Percentiles rank a stretch among this genome's conserved stretches.
Conservation (phyloP, 192 early-diverging fungal species). For the Allomyces macrogynus region DNA sequence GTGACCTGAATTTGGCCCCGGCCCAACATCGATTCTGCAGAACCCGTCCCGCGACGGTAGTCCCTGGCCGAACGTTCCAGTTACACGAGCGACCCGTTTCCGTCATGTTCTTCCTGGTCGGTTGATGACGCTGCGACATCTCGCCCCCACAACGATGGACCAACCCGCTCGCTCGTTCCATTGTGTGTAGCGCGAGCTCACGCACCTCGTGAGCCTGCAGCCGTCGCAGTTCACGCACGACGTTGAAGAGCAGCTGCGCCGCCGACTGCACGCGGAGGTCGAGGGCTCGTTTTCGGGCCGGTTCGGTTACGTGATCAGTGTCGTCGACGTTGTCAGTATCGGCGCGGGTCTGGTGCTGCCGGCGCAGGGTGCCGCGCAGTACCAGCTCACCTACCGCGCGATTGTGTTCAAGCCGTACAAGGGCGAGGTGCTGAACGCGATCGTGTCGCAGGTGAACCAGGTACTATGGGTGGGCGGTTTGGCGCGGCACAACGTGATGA, state of each 20-base stretch:
- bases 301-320: conserved; percentile 80
- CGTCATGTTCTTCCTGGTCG: too few relatives aligned
- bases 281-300: conserved; percentile 85
- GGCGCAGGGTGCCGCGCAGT: conserved; percentile 74
- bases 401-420: conserved; percentile 96
- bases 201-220: conserved; percentile 82
- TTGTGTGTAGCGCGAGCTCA: conserved; percentile 23
- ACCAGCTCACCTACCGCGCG: conserved; percentile 69
- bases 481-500: too few relatives aligned
- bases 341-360: conserved; percentile 65
- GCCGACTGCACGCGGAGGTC: conserved; percentile 78
- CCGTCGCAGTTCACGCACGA: conserved; percentile 78
- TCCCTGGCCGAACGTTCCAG: too few relatives aligned
- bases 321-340: conserved; percentile 58
- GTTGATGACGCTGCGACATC: too few relatives aligned
- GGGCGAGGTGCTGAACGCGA: conserved; percentile 84
- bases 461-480: conserved; percentile 12
- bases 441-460: conserved; percentile 74
- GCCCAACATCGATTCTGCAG: too few relatives aligned
- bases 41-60: too few relatives aligned
- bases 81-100: too few relatives aligned
- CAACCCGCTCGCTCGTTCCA: too few relatives aligned
- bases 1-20: too few relatives aligned
- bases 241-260: conserved; percentile 49
- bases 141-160: too few relatives aligned